These are phyloP conservation scores for Ascosphaera apis DNA, from an alignment of 2,329 filamentous ascomycete species.

Conservation along the genomic window DNA sequence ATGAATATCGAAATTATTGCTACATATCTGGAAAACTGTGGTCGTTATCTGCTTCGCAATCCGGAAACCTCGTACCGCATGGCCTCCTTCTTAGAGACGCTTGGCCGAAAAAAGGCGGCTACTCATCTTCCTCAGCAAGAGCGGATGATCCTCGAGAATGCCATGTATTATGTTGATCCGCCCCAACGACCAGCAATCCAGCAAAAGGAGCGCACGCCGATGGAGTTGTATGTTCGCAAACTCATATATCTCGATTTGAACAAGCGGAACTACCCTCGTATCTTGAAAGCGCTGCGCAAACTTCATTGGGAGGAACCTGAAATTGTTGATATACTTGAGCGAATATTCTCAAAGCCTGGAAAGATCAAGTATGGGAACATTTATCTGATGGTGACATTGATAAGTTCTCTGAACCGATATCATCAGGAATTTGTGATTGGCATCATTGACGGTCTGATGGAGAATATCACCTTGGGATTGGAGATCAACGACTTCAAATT, in stretches of 20 bases:
- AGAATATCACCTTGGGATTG: slow-evolving; percentile 66
- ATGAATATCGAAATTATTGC: slow-evolving; percentile 99
- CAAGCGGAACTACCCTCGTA: slow-evolving; percentile 79
- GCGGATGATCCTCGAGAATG: slow-evolving; percentile 95
- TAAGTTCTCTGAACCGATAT: slow-evolving; percentile 73
- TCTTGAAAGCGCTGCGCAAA: slow-evolving; percentile 80
- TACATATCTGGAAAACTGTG: slow-evolving; percentile 87
- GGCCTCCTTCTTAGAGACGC: slow-evolving; percentile 77
- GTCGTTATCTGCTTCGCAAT: slow-evolving; percentile 77
- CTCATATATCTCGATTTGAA: slow-evolving; percentile 84
- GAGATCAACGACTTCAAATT: slow-evolving; percentile 96
- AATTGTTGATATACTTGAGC: slow-evolving; percentile 56
- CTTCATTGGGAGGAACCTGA: slow-evolving; percentile 94
- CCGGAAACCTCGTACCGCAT: slow-evolving; percentile 84
- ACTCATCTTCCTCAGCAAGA: slow-evolving; percentile 91
- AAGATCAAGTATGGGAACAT: slow-evolving; percentile 98
- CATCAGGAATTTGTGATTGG: slow-evolving; percentile 75
- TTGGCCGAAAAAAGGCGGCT: slow-evolving; percentile 86
- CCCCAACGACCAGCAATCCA: slow-evolving; percentile 82
- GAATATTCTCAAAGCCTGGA: slow-evolving; percentile 84
- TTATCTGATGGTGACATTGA: slow-evolving; percentile 71
- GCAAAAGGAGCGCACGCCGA: slow-evolving; percentile 85
- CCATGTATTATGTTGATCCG: slow-evolving; percentile 91
- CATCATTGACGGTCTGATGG: slow-evolving; percentile 80
- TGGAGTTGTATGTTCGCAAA: slow-evolving; percentile 81